These are phyloP conservation scores for Cadophora gregata DNA, from an alignment of 2,329 filamentous ascomycete genomes.

Conservation along the genomic window DNA sequence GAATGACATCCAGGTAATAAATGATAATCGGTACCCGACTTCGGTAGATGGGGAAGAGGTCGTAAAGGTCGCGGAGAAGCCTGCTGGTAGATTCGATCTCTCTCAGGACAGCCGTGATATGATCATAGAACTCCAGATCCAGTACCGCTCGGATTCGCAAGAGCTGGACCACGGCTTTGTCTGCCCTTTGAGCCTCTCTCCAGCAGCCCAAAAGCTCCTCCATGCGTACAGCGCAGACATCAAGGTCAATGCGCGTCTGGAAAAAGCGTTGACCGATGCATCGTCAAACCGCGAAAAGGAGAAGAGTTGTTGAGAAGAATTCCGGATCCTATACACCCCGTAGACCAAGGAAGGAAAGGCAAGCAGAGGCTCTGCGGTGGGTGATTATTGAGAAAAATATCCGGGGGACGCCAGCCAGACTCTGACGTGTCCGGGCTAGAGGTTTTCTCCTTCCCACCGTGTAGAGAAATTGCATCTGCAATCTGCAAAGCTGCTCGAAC, in stretches of 20 bases:
- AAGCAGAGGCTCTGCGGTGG: slow-evolving; percentile 36
- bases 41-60: slow-evolving; percentile 58
- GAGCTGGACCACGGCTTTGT: slow-evolving; percentile 54
- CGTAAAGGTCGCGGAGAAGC: slow-evolving; percentile 59
- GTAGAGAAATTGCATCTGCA: slow-evolving; percentile 23
- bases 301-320: slow-evolving; percentile 12
- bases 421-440: slow-evolving; percentile 43
- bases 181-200: slow-evolving; percentile 59
- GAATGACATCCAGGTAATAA: slow-evolving; percentile 60
- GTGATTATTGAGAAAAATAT: slow-evolving; percentile 17
- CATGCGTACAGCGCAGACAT: slow-evolving; percentile 42
- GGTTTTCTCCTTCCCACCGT: slow-evolving; percentile 19
- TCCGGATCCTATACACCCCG: slow-evolving; percentile 24
- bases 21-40: slow-evolving; percentile 57
- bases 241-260: slow-evolving; percentile 36
- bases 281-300: slow-evolving; percentile 25
- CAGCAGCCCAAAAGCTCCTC: slow-evolving; percentile 53
- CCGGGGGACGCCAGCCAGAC: slow-evolving; percentile 22
- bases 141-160: slow-evolving; percentile 56
- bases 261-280: slow-evolving; percentile 29
- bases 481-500: slow-evolving; percentile 32
- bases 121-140: slow-evolving; percentile 50
- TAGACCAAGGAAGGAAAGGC: slow-evolving; percentile 20
- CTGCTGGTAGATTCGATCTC: slow-evolving; percentile 47
- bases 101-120: slow-evolving; percentile 53